These are phyloP conservation scores for Cordyceps farinosa DNA, from an alignment of 2,329 filamentous ascomycete genomes.

Conservation along the genomic window DNA sequence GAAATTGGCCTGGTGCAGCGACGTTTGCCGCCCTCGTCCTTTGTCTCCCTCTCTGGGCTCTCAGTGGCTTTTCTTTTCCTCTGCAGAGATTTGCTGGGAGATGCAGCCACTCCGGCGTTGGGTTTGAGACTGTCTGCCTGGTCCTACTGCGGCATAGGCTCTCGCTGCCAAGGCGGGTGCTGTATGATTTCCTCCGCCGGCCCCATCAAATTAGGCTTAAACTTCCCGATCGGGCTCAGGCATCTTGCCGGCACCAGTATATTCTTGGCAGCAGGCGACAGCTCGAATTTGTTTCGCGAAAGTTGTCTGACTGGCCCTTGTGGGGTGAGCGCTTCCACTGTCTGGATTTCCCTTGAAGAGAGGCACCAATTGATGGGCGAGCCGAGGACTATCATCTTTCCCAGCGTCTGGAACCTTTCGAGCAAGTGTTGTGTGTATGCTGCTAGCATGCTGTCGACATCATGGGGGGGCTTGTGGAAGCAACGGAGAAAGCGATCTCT, in stretches of 20 bases:
- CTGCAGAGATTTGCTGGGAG: not conserved
- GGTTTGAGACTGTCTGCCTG: not conserved
- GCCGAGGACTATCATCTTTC: not conserved
- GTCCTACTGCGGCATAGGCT: not conserved
- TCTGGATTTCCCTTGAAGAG: not conserved
- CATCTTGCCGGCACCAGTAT: conserved; percentile 2
- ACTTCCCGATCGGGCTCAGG: conserved; percentile 6
- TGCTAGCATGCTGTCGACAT: conserved; percentile 2
- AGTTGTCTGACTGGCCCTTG: conserved; percentile 12
- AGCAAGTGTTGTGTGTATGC: conserved; percentile 18
- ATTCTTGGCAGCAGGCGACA: conserved; percentile 2
- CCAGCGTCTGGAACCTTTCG: conserved; percentile 2
- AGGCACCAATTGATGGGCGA: conserved; percentile 3
- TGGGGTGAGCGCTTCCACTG: not conserved
- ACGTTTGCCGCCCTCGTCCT: not conserved
- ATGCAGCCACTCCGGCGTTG: not conserved
- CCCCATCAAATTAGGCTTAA: conserved; percentile 15
- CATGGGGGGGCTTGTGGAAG: conserved; percentile 6
- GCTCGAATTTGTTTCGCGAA: conserved; percentile 11
- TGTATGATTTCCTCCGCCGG: conserved; percentile 3
- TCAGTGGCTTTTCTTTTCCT: not conserved
- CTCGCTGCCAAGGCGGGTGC: not conserved
- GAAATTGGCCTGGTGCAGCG: not conserved
- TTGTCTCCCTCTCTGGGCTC: not conserved
- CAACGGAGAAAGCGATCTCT: conserved; percentile 18